Evolutionary conservation across 140 eudicot genomes (phyloP), one percentile per base, ranked within the genome.

Genomic region (Stevia rebaudiana): DNA sequence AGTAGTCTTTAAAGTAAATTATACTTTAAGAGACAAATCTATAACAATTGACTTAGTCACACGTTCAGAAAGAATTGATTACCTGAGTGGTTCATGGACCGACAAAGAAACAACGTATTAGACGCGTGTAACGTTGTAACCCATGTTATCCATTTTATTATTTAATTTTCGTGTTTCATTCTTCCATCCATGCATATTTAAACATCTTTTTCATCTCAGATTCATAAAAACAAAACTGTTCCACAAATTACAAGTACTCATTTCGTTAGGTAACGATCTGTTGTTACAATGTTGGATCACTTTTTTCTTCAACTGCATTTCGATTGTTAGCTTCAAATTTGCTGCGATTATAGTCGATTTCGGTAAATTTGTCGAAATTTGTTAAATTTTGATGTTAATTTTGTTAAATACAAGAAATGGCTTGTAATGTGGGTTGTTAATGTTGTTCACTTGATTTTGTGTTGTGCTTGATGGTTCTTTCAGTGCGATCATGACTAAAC

Each of bases 261-360:
- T 63, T 16, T 46, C 28, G 31, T 18, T 18, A 18, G 67, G 74
- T 69, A 69, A 58, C 60, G 50, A 57, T 69, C 60, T 22, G 73
- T 36, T 60, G 62, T 49, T 8, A 49, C 39, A 2, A 69, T 39
- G 70, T 28, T 61, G 63, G 69, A 61, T 60, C 37, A 24, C 33
- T 2, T 50, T 40, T 71, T 2, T 16, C 0, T 18, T 42, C 10
- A 33, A 48, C 35, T 25, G 43, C 64, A 62, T 72, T 51, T 41
- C 41, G 41, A 31, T 25, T 40, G 19, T 51, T 30, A 23, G 58
- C 56, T 56, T 51, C 23, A 19, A 28, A 51, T 24, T 71, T 8
- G 56, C 36, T 61, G 62, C 6, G 35, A 51, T 57, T 71, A 11
- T 68, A 15, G 72, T 19, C 59, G 36, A 18, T 31, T 43, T 0